Evolutionary conservation across 768 basidiomycete genomes (phyloP), one percentile per base, ranked within the genome.

Genomic region (Tephrocybe sp.): DNA sequence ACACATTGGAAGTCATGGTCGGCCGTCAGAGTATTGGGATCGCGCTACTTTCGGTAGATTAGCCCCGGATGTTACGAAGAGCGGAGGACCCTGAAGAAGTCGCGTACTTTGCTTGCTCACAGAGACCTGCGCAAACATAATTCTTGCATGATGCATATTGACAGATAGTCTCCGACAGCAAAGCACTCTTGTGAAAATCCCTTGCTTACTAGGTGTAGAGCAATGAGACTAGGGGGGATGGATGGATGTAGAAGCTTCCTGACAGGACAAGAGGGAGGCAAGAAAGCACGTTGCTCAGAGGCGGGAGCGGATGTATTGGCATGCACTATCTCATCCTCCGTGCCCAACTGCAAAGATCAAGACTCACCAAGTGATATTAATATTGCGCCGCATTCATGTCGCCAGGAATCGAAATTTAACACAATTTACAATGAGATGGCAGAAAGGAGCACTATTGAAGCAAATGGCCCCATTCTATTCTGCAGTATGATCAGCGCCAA

Each of bases 21-120:
- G n/a, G n/a, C n/a, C n/a, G n/a, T n/a, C n/a, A n/a, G n/a, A n/a
- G n/a, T n/a, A n/a, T n/a, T 12, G 21, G 25, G 44, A 61, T 58
- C 53, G 57, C 61, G 59, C 9, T 52, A 27, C 52, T 54, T 56
- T 62, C 61, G 63, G 51, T 58, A 24, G 46, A 57, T 54, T 52
- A 26, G 19, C 35, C 21, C 47, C 56, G 53, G 41, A 35, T 55
- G 51, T 56, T 55, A 55, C 48, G 26, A 55, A 53, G 28, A 11
- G 34, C 16, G 37, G n/a, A n/a, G 19, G 30, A 28, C 30, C 42
- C 27, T 38, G 27, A 34, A 36, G 26, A 37, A 28, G 19, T 11
- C 5, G 2, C 16, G 6, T 19, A 18, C 18, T 7, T 47, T 51
- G 37, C 44, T 44, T 16, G 8, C 24, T 31, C 6, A 34, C n/a